Evolutionary conservation across 768 basidiomycete genomes (phyloP).

Genomic region (Tricholoma sp.): DNA sequence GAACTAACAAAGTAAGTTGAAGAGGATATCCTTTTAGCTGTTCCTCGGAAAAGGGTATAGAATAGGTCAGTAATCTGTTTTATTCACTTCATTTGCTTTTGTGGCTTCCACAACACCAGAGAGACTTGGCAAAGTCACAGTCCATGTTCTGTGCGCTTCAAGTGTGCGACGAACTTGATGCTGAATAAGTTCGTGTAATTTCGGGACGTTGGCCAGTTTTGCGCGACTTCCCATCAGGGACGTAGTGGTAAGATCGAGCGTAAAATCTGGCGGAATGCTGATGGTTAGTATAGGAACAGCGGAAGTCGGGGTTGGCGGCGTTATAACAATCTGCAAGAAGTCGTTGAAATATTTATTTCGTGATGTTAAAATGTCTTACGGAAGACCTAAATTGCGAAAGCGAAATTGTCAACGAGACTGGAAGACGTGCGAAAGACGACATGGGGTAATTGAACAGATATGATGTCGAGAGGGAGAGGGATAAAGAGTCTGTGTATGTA

Average conservation of each 20-base stretch:
- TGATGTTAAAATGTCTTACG: slow-evolving; percentile 32
- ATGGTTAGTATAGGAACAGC: slow-evolving; percentile 59
- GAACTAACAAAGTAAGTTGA: too few species aligned
- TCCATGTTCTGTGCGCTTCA: slow-evolving; percentile 58
- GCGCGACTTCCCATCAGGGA: slow-evolving; percentile 94
- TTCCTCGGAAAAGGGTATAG: background rate
- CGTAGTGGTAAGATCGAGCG: slow-evolving; percentile 79
- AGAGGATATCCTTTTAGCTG: background rate
- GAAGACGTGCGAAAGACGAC: slow-evolving; percentile 76
- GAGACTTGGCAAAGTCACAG: slow-evolving; percentile 62
- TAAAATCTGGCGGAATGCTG: slow-evolving; percentile 80
- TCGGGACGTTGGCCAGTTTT: slow-evolving; percentile 96
- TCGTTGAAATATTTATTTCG: slow-evolving; percentile 3
- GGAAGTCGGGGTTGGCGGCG: slow-evolving; percentile 52
- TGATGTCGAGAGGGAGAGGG: slow-evolving; percentile 77
- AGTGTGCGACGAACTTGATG: slow-evolving; percentile 71
- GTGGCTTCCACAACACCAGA: slow-evolving; percentile 29
- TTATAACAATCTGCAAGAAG: slow-evolving; percentile 49
- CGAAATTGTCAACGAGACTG: slow-evolving; percentile 75
- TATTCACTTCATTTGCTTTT: slow-evolving; percentile 31
- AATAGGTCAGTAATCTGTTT: slow-evolving; percentile 7
- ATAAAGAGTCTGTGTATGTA: slow-evolving; percentile 77
- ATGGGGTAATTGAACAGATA: slow-evolving; percentile 84
- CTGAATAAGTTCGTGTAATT: slow-evolving; percentile 91
- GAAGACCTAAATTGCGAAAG: slow-evolving; percentile 68